Evolutionary conservation across 2,329 filamentous ascomycete species (phyloP).

Genomic region (Trichoderma koningiopsis): DNA sequence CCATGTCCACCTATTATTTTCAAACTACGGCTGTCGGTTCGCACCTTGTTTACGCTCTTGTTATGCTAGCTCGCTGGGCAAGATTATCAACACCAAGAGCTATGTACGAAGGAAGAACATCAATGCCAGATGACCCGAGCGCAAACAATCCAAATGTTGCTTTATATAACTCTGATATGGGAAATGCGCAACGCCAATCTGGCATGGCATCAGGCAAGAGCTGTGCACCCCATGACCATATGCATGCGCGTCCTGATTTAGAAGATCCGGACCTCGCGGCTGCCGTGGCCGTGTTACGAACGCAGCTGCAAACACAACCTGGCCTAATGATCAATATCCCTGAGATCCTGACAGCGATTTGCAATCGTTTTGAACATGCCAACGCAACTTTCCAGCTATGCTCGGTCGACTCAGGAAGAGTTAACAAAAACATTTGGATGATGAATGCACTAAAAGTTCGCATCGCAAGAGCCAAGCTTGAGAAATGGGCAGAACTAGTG

Average conservation of each 20-base stretch:
- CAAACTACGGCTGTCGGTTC: constrained; percentile 49
- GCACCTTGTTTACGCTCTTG: constrained; percentile 54
- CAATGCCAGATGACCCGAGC: constrained; percentile 35
- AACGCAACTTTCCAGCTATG: constrained; percentile 41
- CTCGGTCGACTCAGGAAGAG: constrained; percentile 37
- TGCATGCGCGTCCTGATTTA: constrained; percentile 30
- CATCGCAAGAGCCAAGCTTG: constrained; percentile 50
- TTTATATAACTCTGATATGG: constrained; percentile 32
- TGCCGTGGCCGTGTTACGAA: constrained; percentile 45
- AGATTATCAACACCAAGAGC: constrained; percentile 47
- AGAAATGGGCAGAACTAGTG: constrained; percentile 51
- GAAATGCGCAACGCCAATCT: constrained; percentile 10
- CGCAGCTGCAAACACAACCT: constrained; percentile 47
- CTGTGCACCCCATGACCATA: neutral
- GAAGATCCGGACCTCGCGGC: constrained; percentile 44
- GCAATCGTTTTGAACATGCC: constrained; percentile 47
- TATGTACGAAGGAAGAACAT: constrained; percentile 31
- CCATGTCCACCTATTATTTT: constrained; percentile 46
- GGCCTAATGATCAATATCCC: constrained; percentile 50
- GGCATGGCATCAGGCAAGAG: neutral
- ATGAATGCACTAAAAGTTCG: constrained; percentile 51
- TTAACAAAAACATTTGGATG: constrained; percentile 52
- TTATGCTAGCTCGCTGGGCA: constrained; percentile 54
- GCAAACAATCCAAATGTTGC: constrained; percentile 29
- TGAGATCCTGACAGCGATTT: constrained; percentile 46